Base-by-base conservation (phyloP, 352 stramenopile genomes). In the Globisporangium paddicum region DNA sequence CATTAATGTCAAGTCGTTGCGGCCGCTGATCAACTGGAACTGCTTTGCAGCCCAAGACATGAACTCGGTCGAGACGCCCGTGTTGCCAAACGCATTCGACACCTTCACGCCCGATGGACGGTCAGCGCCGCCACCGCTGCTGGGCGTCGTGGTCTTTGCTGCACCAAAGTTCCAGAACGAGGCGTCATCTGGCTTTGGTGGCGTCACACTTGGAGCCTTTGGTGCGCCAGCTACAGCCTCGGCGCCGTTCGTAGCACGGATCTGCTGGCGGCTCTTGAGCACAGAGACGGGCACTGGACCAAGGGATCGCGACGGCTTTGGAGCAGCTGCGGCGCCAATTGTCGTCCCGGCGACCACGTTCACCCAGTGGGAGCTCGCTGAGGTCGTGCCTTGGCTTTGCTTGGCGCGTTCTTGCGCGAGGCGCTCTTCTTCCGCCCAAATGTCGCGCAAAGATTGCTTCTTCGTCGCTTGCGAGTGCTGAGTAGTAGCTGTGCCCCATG, bases 111-210 rank as follows among this genome's bases (percentile, higher is more conserved):
- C 46, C 51, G 44, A 53, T 52, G 26, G 54, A n/a, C 18, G 37
- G 19, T 34, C 30, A 1, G 3, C 44, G 41, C 30, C 5, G 68
- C 30, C 5, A 66, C 26, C 32, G 14, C 18, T 28, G 47, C 26
- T 40, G 28, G 44, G 14, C 4, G 23, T 50, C 2, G 47, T 40
- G 47, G 16, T 16, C 55, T 79, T 79, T 3, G 66, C 76, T 14
- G 72, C 79, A 32, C 77, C 82, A 72, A 94, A 94, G 64, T 92
- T 94, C 84, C 84, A 94, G 56, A 94, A 94, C 2, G 80, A 89
- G 0, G 82, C 80, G 49, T 94, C 84, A 26, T 88, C 77, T 5
- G 63, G 26, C 60, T 87, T 87, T 3, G 64, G 51, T 1, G 75
- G 68, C 0, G 77, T 77, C 18, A 69, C 62, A 34, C 64, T 69